Evolutionary conservation across 805 yeast species (phyloP).

Genomic region (Spathaspora boniae): DNA sequence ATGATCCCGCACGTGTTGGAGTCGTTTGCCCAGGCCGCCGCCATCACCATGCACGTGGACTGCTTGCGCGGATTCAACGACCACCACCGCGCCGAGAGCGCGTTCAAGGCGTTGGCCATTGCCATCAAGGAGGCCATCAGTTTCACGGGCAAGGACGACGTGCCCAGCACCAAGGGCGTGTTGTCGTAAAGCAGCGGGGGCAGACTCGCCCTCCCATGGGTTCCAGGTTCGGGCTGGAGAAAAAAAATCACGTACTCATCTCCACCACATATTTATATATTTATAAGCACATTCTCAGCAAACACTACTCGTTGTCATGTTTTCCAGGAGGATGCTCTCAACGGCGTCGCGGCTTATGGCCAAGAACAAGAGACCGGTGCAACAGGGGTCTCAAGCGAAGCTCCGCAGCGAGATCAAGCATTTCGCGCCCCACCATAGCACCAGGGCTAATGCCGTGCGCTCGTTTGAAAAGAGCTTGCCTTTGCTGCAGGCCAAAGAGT

Average conservation of each 20-base stretch:
- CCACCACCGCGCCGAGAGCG: constrained; percentile 94
- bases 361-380: too few species aligned
- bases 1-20: constrained; percentile 98
- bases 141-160: constrained; percentile 80
- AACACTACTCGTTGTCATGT: background rate
- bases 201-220: too few species aligned
- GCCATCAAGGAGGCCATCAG: constrained; percentile 86
- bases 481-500: background rate
- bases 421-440: constrained; percentile 6
- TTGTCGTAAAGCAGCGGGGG: constrained; percentile 44
- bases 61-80: constrained; percentile 91
- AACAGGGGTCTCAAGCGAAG: too few species aligned
- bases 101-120: constrained; percentile 92
- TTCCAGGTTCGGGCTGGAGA: too few species aligned
- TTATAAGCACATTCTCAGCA: background rate
- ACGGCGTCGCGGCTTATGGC: too few species aligned
- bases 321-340: background rate
- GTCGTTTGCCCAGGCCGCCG: constrained; percentile 90
- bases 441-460: constrained; percentile 2
- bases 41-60: constrained; percentile 90
- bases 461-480: constrained; percentile 9
- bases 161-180: constrained; percentile 96
- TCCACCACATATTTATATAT: too few species aligned
- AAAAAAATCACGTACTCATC: too few species aligned
- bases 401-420: too few species aligned